Evolutionary conservation across 495 filamentous ascomycete species (phyloP), one percentile per base, ranked within the genome.

Genomic region (Hypoxylon intermedium): DNA sequence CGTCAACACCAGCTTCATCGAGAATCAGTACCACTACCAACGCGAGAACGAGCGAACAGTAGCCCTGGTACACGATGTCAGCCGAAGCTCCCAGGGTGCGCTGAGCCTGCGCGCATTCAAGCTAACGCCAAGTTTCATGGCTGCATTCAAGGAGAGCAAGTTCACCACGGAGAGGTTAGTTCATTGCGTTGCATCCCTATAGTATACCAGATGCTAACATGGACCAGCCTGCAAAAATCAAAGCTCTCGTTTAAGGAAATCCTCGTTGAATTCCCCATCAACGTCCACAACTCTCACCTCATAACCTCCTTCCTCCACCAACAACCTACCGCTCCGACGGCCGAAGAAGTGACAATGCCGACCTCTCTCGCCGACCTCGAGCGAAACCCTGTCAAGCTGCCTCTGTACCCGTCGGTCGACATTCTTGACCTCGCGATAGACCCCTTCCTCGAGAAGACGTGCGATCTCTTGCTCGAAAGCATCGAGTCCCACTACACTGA

Each of bases 401-500:
- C 90, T 9, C 83, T 97, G 12, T 83, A 88, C 67, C 94, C 95
- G 45, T 97, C 96, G 68, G 86, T 89, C 71, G 92, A 96, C 60
- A 81, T 83, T 70, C 86, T 98, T 28, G 91, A 97, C 55, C 87
- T 98, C 45, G 91, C 86, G 65, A 93, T 98, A 73, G 94, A 98
- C 71, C 94, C 94, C 20, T 98, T 94, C 82, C 85, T 98, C n/a
- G 93, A 97, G 83, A 96, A 96, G 83, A 96, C 93, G 53, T 94
- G 91, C 76, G 93, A 98, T 70, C 85, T 96, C 60, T 85, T 98
- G 19, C 86, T 98, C 53, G 94, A 98, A 55, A 91, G 87, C 77
- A 98, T 98, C 70, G 94, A 98, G 80, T 85, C 88, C 19, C 94
- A 98, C 81, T 92, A 98, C 76, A 96, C 93, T 43, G 94, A 98